Conservation (phyloP, 2,329 filamentous ascomycete genomes). For the Aspergillus sp. region DNA sequence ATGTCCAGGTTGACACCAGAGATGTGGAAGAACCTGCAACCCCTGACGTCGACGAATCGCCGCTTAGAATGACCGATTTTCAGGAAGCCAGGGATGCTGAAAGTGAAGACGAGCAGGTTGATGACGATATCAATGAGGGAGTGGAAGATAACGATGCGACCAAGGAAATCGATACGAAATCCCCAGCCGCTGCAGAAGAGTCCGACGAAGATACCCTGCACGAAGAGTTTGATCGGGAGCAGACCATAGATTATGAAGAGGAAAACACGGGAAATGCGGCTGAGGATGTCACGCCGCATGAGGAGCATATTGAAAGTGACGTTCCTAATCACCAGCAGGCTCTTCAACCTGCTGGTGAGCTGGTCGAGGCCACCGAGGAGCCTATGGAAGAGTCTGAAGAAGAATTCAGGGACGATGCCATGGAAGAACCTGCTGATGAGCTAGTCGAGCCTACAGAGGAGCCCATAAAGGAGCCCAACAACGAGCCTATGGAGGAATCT, state of each 20-base stretch:
- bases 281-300: not conserved
- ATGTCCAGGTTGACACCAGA: not conserved
- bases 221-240: not conserved
- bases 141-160: not conserved
- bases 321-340: slow-evolving; percentile 1
- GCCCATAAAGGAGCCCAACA: slow-evolving; percentile 21
- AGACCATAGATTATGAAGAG: not conserved
- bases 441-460: slow-evolving; percentile 14
- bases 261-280: not conserved
- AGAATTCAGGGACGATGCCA: not conserved
- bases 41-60: slow-evolving; percentile 6
- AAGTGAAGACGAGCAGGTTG: slow-evolving; percentile 25
- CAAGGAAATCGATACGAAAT: not conserved
- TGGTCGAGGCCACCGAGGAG: not conserved
- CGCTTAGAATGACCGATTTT: slow-evolving; percentile 13
- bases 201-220: not conserved
- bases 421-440: not conserved
- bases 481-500: slow-evolving; percentile 15
- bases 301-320: not conserved
- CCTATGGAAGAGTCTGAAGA: not conserved
- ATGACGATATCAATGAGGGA: not conserved
- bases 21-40: slow-evolving; percentile 1
- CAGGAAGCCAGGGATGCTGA: slow-evolving; percentile 24
- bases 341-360: slow-evolving; percentile 5
- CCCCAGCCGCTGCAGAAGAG: not conserved